These are phyloP conservation scores for Clathrospora elynae DNA, from an alignment of 2,329 filamentous ascomycete genomes.

Conservation along the genomic window DNA sequence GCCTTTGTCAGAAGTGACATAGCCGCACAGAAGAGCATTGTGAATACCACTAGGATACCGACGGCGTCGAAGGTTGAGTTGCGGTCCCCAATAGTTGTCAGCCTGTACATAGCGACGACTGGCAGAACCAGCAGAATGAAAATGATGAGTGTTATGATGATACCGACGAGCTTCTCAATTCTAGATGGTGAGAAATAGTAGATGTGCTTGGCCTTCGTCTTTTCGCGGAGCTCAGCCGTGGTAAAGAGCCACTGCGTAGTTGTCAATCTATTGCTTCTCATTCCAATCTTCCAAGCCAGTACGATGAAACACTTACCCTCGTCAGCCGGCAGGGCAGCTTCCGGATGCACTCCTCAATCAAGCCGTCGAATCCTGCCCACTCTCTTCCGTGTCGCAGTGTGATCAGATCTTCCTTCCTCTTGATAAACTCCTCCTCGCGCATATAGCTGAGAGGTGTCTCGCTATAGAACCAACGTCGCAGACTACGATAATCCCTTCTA, in stretches of 20 bases:
- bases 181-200: conserved; percentile 41
- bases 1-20: conserved; percentile 45
- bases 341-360: conserved; percentile 33
- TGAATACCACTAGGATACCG: conserved; percentile 50
- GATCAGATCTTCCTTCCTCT: conserved; percentile 45
- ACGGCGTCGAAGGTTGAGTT: conserved; percentile 47
- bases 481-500: conserved; percentile 40
- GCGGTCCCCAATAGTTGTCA: conserved; percentile 33
- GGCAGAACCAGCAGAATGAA: conserved; percentile 47
- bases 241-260: conserved; percentile 36
- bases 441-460: conserved; percentile 31
- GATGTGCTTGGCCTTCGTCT: conserved; percentile 32
- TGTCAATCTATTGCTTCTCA: background rate
- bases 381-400: conserved; percentile 44
- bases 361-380: conserved; percentile 45
- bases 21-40: conserved; percentile 40
- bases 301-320: conserved; percentile 27
- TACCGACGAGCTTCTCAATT: conserved; percentile 41
- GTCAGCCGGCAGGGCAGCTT: conserved; percentile 28
- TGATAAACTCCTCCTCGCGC: conserved; percentile 34
- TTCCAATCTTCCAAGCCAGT: background rate
- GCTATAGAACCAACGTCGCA: conserved; percentile 39
- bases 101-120: conserved; percentile 45
- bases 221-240: conserved; percentile 38
- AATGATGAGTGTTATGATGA: conserved; percentile 47